Conservation (phyloP, 352 stramenopile genomes). For the Phytophthora meadii region DNA sequence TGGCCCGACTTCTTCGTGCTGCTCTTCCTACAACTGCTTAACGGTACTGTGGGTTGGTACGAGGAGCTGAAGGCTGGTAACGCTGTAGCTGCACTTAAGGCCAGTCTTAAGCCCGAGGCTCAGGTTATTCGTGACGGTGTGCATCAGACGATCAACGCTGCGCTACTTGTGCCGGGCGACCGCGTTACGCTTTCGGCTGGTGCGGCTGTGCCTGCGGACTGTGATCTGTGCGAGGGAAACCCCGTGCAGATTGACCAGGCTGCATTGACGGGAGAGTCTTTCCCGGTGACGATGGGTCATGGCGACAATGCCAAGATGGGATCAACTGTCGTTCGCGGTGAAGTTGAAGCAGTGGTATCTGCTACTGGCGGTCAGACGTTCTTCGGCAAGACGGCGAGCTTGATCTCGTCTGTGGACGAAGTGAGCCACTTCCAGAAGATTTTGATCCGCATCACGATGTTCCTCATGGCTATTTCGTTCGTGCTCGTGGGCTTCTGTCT, state of each 20-base stretch:
- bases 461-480: conserved; percentile 89
- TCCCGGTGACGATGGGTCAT: conserved; percentile 89
- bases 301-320: conserved; percentile 90
- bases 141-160: conserved; percentile 88
- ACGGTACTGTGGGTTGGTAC: conserved; percentile 76
- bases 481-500: conserved; percentile 90
- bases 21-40: conserved; percentile 76
- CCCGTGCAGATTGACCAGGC: conserved; percentile 92
- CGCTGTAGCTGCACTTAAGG: conserved; percentile 89
- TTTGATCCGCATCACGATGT: conserved; percentile 92
- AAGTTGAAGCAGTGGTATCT: conserved; percentile 92
- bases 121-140: conserved; percentile 91
- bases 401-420: conserved; percentile 82
- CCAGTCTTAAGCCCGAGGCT: conserved; percentile 84
- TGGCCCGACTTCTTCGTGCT: conserved; percentile 71
- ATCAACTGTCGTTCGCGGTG: conserved; percentile 87
- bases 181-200: conserved; percentile 91
- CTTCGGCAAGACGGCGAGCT: conserved; percentile 87
- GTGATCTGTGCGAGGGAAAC: conserved; percentile 84
- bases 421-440: conserved; percentile 92
- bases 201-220: conserved; percentile 93
- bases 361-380: conserved; percentile 93
- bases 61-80: conserved; percentile 85
- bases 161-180: conserved; percentile 94
- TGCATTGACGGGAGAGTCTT: conserved; percentile 94